Evolutionary conservation across 176 grass and related monocot genomes (phyloP).

Genomic region (Otatea glauca): DNA sequence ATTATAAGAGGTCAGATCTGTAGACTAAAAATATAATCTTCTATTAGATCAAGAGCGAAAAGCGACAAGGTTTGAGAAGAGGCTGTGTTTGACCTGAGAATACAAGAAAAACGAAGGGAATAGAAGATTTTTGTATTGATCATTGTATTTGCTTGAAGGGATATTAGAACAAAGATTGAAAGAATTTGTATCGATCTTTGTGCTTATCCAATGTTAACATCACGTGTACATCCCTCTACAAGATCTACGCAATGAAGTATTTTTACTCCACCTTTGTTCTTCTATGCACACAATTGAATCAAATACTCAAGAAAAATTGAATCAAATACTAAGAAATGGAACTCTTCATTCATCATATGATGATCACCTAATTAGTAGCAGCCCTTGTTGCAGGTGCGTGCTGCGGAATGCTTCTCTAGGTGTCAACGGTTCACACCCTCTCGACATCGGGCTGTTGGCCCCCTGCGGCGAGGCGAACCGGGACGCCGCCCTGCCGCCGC

Average conservation of each 20-base stretch:
- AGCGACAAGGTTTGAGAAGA: no score
- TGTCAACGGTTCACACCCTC: constrained; percentile 47
- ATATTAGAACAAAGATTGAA: constrained; percentile 34
- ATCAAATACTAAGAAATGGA: neutral
- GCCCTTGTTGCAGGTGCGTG: constrained; percentile 39
- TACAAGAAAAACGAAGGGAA: no score
- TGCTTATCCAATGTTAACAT: constrained; percentile 8
- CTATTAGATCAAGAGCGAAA: no score
- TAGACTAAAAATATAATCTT: no score
- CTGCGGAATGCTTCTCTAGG: constrained; percentile 50
- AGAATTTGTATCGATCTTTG: constrained; percentile 38
- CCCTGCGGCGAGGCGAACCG: constrained; percentile 58
- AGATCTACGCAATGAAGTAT: constrained; percentile 39
- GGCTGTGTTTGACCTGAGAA: no score
- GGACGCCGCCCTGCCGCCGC: constrained; percentile 36
- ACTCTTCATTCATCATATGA: neutral
- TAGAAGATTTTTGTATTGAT: no score
- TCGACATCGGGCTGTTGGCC: constrained; percentile 45
- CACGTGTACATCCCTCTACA: constrained; percentile 42
- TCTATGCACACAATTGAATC: constrained; percentile 37
- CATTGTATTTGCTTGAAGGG: neutral
- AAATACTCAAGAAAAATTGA: neutral
- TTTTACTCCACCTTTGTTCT: constrained; percentile 33
- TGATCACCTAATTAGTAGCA: constrained; percentile 37
- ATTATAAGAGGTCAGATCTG: no score